Evolutionary conservation across 2,329 filamentous ascomycete genomes (phyloP), one percentile per base, ranked within the genome.

Genomic region (Simplicillium sp.): DNA sequence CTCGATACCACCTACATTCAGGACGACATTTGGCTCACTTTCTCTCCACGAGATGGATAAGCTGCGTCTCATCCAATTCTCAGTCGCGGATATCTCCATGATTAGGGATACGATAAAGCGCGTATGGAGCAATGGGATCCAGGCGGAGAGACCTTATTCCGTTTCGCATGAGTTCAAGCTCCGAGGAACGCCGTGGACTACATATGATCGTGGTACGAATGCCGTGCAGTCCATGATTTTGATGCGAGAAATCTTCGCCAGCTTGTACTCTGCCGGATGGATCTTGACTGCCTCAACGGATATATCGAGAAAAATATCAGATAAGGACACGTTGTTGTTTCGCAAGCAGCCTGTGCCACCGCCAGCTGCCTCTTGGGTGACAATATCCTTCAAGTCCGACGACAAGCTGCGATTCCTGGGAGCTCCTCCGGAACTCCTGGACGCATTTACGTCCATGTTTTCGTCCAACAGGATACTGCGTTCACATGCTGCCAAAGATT

Each of bases 121-220:
- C 12, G n/a, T 20, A 15, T 43, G 41, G 41, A 16, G 25, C 29
- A 20, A 16, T 8, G 41, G 41, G 16, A 17, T 43, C 11, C 41
- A 43, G 14, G 31, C 41, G 4, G 41, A 43, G 25, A 32, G 41
- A 11, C 32, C 16, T 1, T 43, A 43, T 33, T 25, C 32, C 3
- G 37, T 37, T 15, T 43, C 41, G 4, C 13, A 39, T 29, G 41
- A 43, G 41, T 43, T 43, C 41, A 43, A 43, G 37, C 41, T 43
- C 25, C 41, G 37, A 17, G 41, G 41, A n/a, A 15, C 16, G 15
- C 41, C 41, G 2, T 43, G 41, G 41, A 32, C 15, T 29, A 34
- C 33, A 34, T 33, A 29, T 37, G 37, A 34, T 18, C 39, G 37
- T 9, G 41, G 41, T 16, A 9, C 15, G 28, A 34, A 43, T 28